Base-by-base conservation (phyloP, 352 stramenopile species). In the Phytophthora colocasiae region DNA sequence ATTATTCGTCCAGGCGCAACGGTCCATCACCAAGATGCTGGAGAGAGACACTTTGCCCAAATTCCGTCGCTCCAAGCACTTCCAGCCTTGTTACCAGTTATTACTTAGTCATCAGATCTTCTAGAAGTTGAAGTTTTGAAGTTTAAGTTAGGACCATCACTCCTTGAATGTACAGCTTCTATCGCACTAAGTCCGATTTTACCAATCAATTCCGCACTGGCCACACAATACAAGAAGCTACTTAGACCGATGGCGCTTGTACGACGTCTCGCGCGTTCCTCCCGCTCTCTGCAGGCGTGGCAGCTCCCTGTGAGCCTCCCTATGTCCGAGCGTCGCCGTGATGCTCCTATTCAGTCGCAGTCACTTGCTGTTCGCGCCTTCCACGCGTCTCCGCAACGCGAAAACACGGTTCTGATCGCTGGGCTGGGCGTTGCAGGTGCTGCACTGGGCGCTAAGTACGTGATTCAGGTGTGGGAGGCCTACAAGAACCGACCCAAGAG, bases 401-500 rank as follows among this genome's bases (percentile, higher is more conserved):
- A 94, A 19, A 85, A 75, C 48, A 69, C 76, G 10, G 58, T 85
- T 27, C 68, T 97, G 11, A 55, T 95, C 10, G 88, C 58, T 0
- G 86, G 90, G 6, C 64, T 95, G 6, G 85, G 81, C 57, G 78
- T 96, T 14, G 85, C 86, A 0, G 87, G 73, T 36, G 82, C 82
- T 2, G 89, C 90, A 0, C 66, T 97, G 50, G 72, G 83, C 66
- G 76, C 78, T 70, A 92, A 92, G 75, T 96, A 96, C 69, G 58
- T 81, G 14, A n/a, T 96, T 12, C 78, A 92, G 79, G 80, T 88
- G 49, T 96, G 77, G 66, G 76, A 90, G 26, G 74, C 75, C 45
- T 96, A 93, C 81, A 87, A 92, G 68, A 78, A 78, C 24, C 70
- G 71, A 4, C 89, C 81, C 19, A 95, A 91, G 80, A 81, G 71